Base-by-base conservation (phyloP, 768 basidiomycete genomes). In the Rhizopogon sp. region DNA sequence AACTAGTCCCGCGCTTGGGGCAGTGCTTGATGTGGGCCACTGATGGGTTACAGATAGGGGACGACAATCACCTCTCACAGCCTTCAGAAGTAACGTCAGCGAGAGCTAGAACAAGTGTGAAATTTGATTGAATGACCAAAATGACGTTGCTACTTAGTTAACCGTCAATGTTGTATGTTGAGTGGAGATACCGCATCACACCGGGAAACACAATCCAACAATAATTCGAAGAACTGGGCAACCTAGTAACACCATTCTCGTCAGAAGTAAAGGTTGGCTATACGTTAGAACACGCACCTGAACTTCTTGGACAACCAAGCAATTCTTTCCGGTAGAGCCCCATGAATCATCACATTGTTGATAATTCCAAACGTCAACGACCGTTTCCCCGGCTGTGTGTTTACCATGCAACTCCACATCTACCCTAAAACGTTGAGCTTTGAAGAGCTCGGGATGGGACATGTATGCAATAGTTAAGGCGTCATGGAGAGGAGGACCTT, bases 401-500 rank as follows among this genome's bases (percentile, higher is more conserved):
- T 72, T 70, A 3, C 88, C 88, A 6, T 73, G 76, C 16, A 88
- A 75, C 60, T 95, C 93, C n/a, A 90, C 79, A 58, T 95, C 93
- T 0, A 94, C 91, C 43, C 87, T 77, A 65, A 85, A 82, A n/a
- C 92, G 75, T 47, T 66, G 79, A 35, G 72, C 71, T 22, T 66
- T 66, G 67, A 93, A 93, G 1, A 93, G 60, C 5, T 82, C 76
- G 0, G 90, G 90, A n/a, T 70, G 68, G 1, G 83, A 79, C 37
- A 93, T 74, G 57, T 89, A 94, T 9, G 84, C 87, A 44, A 94
- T 74, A 0, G 93, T 90, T 37, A 95, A 75, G 0, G 90, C 83
- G 62, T 95, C 93, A 58, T 96, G 93, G 2, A 94, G 74, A 2
- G 93, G 93, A 6, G 93, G 93, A 0, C 91, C 93, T 35, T 88